A percentile compares a stretch with the other conserved stretches of the same genome.
Conservation (phyloP, 2,329 filamentous ascomycete species). For the Didymella sp. region DNA sequence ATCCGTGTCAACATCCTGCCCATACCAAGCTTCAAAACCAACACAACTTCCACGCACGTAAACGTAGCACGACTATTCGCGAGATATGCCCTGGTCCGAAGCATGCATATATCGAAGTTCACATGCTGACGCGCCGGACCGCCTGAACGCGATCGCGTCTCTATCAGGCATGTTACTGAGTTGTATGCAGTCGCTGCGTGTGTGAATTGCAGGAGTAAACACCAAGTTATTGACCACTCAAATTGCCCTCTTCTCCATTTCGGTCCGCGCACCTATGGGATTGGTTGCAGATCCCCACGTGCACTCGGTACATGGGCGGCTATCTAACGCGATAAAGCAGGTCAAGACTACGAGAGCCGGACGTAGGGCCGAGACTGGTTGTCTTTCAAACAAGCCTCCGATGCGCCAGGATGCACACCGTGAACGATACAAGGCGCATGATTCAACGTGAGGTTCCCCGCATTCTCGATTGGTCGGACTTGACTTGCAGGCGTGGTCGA, state of each 20-base stretch:
- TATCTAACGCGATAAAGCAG: slow-evolving; percentile 34
- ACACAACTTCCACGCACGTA: neutral
- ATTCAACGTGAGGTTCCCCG: slow-evolving; percentile 21
- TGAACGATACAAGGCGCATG: slow-evolving; percentile 5
- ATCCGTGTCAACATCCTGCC: slow-evolving; percentile 6
- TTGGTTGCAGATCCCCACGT: slow-evolving; percentile 16
- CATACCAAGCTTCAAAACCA: slow-evolving; percentile 6
- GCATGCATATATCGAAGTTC: slow-evolving; percentile 1
- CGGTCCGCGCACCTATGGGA: slow-evolving; percentile 11
- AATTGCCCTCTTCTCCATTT: neutral
- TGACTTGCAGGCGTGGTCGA: neutral
- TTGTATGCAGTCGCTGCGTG: neutral
- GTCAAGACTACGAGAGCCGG: slow-evolving; percentile 25
- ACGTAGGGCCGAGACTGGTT: slow-evolving; percentile 21
- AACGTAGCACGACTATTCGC: neutral
- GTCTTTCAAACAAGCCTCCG: slow-evolving; percentile 17
- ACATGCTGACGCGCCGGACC: neutral
- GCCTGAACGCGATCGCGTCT: neutral
- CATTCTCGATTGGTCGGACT: slow-evolving; percentile 12
- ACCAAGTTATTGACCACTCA: slow-evolving; percentile 1
- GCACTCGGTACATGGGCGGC: slow-evolving; percentile 11
- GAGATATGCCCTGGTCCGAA: neutral
- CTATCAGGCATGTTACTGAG: neutral
- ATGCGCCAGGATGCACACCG: slow-evolving; percentile 21
- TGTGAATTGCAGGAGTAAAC: neutral